Evolutionary conservation across 2,329 filamentous ascomycete species (phyloP), one percentile per base, ranked within the genome.

Genomic region (Pyrenophora tritici-repentis): DNA sequence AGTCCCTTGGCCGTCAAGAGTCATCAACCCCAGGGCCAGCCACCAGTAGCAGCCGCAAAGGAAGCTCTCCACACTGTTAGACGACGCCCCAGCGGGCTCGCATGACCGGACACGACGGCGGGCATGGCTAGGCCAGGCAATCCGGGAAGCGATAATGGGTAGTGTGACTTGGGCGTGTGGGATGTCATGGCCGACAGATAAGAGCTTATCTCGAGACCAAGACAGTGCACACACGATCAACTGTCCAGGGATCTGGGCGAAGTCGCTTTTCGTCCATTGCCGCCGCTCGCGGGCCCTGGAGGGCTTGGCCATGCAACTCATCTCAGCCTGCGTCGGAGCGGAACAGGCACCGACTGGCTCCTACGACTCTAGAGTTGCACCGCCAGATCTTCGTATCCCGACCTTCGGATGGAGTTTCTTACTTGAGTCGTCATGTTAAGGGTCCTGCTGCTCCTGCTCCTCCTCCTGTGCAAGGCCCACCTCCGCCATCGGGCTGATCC

Each of bases 41-140:
- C 42, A 39, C 42, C 18, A 31, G 41, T 29, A 29, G 36, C 20
- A 46, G 38, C 32, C 32, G 54, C 50, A 56, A 46, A 57, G 54
- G 52, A 41, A 43, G 36, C 35, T 36, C 42, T 39, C 48, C 46
- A 42, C 47, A 55, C 54, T 12, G 59, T 56, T 56, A 41, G 56
- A 54, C 53, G 54, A 63, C 58, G 47, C 50, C 55, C 50, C 49
- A 53, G 52, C 57, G 44, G 64, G 59, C 58, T 59, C 64, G 59
- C 59, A 62, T 63, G 58, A 52, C 64, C 65, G 43, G n/a, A 10
- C 34, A 24, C 18, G 26, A 14, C 14, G 22, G 34, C 26, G 54
- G 47, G 48, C 47, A 50, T 39, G 57, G 57, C 45, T 55, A 58
- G 58, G 43, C 45, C 45, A 58, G 53, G 20, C 57, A 59, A 61